A percentile compares a stretch with the other conserved stretches of the same genome.
Conservation (phyloP, 2,329 filamentous ascomycete genomes). For the Phyllosticta paracitricarpa region DNA sequence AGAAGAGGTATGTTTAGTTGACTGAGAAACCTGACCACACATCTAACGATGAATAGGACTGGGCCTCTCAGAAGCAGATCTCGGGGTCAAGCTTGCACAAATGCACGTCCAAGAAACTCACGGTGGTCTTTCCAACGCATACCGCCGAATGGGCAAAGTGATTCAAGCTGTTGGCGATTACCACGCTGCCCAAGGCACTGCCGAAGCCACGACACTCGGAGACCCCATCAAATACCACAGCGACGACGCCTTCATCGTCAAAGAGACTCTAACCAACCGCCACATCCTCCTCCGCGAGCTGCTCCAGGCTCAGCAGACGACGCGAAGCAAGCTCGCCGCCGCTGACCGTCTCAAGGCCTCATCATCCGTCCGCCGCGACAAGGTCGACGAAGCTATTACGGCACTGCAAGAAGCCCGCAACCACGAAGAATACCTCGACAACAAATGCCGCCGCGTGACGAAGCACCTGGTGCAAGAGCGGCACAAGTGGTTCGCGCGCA, state of each 20-base stretch:
- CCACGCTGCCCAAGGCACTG: slow-evolving; percentile 91
- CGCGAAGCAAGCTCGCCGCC: slow-evolving; percentile 71
- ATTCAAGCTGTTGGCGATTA: slow-evolving; percentile 91
- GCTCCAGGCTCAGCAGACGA: slow-evolving; percentile 77
- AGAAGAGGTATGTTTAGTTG: slow-evolving; percentile 58
- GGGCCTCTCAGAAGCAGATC: slow-evolving; percentile 83
- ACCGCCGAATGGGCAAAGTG: slow-evolving; percentile 87
- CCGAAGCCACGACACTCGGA: slow-evolving; percentile 87
- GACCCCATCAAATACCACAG: slow-evolving; percentile 94
- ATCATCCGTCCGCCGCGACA: slow-evolving; percentile 80
- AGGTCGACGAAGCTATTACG: slow-evolving; percentile 94
- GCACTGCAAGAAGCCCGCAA: slow-evolving; percentile 78
- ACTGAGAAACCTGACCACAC: slow-evolving; percentile 19
- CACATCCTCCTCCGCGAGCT: slow-evolving; percentile 93
- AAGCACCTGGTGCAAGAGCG: slow-evolving; percentile 81
- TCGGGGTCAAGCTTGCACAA: slow-evolving; percentile 77
- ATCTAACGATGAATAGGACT: slow-evolving; percentile 50
- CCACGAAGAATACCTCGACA: slow-evolving; percentile 68
- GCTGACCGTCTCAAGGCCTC: slow-evolving; percentile 82
- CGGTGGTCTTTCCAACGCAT: slow-evolving; percentile 75
- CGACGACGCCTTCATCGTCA: slow-evolving; percentile 92
- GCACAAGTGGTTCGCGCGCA: slow-evolving; percentile 81
- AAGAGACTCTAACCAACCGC: slow-evolving; percentile 94
- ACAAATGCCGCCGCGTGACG: slow-evolving; percentile 84
- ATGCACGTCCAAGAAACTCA: slow-evolving; percentile 90